Evolutionary conservation across 345 rosid genomes (phyloP).

Genomic region (Cochlearia excelsa): DNA sequence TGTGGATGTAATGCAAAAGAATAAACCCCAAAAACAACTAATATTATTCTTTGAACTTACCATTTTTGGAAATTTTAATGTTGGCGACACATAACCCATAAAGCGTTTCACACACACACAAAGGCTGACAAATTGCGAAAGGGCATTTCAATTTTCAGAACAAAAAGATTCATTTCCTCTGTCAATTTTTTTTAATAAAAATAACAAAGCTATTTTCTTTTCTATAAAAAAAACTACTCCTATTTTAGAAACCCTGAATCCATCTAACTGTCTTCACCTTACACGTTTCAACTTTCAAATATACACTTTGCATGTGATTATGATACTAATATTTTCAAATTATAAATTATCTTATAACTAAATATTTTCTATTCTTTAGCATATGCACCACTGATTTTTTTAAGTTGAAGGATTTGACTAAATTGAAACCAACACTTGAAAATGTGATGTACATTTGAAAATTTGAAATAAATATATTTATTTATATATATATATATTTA

Average conservation of each 20-base stretch:
- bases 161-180: constrained; percentile 19
- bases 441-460: no score
- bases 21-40: constrained; percentile 31
- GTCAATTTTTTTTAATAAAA: not conserved
- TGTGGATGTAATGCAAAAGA: constrained; percentile 30
- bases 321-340: not conserved
- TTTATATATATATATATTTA: no score
- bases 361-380: no score
- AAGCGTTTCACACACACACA: constrained; percentile 24
- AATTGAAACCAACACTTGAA: no score
- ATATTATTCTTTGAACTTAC: constrained; percentile 29
- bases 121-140: constrained; percentile 32
- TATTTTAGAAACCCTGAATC: constrained; percentile 30
- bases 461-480: no score
- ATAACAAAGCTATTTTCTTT: constrained; percentile 7
- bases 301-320: constrained; percentile 16
- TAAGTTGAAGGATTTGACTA: no score
- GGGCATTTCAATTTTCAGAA: constrained; percentile 23
- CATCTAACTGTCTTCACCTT: constrained; percentile 13
- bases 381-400: no score
- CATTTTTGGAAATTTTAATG: constrained; percentile 36
- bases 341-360: no score
- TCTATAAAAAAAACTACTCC: constrained; percentile 26
- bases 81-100: constrained; percentile 29
- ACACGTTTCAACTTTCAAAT: constrained; percentile 25